Evolutionary conservation across 331 rosid genomes (phyloP), one percentile per base, ranked within the genome.

Genomic region (Phaseolus coccineus): DNA sequence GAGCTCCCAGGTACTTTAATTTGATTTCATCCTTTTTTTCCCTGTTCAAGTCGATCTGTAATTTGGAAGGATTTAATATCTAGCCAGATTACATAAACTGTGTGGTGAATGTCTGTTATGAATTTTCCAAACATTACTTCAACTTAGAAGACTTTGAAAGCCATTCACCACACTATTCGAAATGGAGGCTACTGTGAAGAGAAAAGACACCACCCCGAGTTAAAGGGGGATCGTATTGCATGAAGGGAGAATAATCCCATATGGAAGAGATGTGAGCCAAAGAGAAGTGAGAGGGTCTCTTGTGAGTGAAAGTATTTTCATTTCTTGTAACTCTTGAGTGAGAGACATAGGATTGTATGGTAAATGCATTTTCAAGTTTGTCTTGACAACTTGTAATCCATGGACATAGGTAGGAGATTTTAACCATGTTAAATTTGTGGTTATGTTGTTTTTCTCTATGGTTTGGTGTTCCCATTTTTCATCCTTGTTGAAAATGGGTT

Each of bases 1-100:
- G 85, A 86, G 64, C 78, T 81, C 90, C 52, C 85, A 87, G 97
- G 97, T 95, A 88, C 74, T 35, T 76, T 61, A 14, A 68, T 63
- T 69, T 62, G 71, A 80, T 68, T 80, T 64, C 16, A 52, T 73
- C 19, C 4, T 11, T 8, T 22, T 63, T 77, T 15, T 52, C 0
- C 30, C 51, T 19, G 13, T 50, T 72, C 76, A 39, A 63, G 28
- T 31, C n/a, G 25, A 66, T 63, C 52, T 58, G 47, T 9, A 31
- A 16, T 52, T 57, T 67, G 61, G 71, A 65, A 75, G 52, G 44
- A 69, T 22, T 61, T 28, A 22, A 63, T 53, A 50, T 50, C 61
- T 31, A 13, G 80, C 55, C 33, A 31, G 22, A 55, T 39, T 39
- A 66, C 19, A 71, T 66, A 48, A 35, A 31, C 55, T 55, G 2